Conservation (phyloP, 2,329 filamentous ascomycete species). For the Fusarium algeriense region DNA sequence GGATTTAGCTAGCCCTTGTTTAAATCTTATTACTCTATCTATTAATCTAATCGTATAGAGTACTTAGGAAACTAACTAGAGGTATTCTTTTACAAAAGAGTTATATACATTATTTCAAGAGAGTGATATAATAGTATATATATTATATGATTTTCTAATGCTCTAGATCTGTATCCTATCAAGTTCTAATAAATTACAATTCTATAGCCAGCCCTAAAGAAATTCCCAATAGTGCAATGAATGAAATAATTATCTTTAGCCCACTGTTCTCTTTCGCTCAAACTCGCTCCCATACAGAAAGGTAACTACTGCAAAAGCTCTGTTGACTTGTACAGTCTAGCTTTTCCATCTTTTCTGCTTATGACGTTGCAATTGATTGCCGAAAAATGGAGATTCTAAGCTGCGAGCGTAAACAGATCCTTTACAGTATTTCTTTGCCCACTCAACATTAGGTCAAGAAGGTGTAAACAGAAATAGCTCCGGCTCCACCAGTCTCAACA, state of each 20-base stretch:
- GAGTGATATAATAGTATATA: not conserved
- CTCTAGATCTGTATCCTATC: not conserved
- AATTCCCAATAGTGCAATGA: not conserved
- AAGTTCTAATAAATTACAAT: not conserved
- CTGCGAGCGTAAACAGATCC: not conserved
- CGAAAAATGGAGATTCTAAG: not conserved
- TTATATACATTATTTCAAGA: too few relatives aligned
- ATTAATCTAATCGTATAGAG: too few relatives aligned
- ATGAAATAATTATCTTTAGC: accelerated
- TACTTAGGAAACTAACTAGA: too few relatives aligned
- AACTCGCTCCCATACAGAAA: not conserved
- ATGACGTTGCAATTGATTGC: not conserved
- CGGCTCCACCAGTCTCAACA: not conserved
- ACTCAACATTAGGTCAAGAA: not conserved
- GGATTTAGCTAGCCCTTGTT: too few relatives aligned
- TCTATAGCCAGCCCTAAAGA: not conserved
- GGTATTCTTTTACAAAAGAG: too few relatives aligned
- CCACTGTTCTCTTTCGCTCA: not conserved
- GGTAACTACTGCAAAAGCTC: not conserved
- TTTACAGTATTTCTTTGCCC: not conserved
- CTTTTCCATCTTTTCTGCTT: not conserved
- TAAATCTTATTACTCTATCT: too few relatives aligned
- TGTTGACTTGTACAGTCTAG: not conserved
- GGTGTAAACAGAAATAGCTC: not conserved
- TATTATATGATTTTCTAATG: not conserved